Evolutionary conservation across 768 basidiomycete genomes (phyloP), one percentile per base, ranked within the genome.

Genomic region (Leccinum olivaceopallidum): DNA sequence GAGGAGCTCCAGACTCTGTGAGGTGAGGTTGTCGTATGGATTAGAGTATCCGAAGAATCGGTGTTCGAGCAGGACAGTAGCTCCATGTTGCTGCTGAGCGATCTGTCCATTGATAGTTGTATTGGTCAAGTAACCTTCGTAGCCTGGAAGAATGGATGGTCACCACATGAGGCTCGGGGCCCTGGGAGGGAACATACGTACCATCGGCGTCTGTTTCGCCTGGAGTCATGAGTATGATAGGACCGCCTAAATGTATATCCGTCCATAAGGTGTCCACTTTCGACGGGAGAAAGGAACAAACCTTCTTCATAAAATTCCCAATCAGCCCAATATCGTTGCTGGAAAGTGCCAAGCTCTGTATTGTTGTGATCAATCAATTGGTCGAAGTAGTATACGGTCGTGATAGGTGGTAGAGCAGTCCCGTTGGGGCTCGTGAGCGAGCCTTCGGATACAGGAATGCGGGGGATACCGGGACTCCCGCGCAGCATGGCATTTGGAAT

Each of bases 21-120:
- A 82, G 36, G 77, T 82, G 32, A 91, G 80, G 69, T 90, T 80
- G 20, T 80, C 76, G 54, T 79, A 80, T 5, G 89, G 89, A 68
- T 89, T 92, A 58, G 88, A 90, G 20, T 82, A 73, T 14, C 89
- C 89, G 63, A 85, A 90, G 78, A 87, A 92, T 24, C 89, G 81
- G 67, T 91, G 89, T 67, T 91, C 89, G 30, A 90, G 61, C 24
- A 90, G 75, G 63, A 90, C 77, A 7, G 83, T 80, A 18, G 83
- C 83, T 20, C 85, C 89, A 37, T 81, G 82, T 59, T 88, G 78
- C 68, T 86, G 83, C 68, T 88, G 84, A 10, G 87, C 85, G 60
- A 89, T 83, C 54, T 79, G 76, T 16, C 88, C 89, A 61, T 80
- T 85, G 64, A 90, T 81, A 5, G 85, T 86, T 13, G 30, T 57